A percentile compares a stretch with the other conserved stretches of the same genome.
Evolutionary conservation across 208 protist genomes (phyloP).

Genomic region (Acanthamoeba healyi): DNA sequence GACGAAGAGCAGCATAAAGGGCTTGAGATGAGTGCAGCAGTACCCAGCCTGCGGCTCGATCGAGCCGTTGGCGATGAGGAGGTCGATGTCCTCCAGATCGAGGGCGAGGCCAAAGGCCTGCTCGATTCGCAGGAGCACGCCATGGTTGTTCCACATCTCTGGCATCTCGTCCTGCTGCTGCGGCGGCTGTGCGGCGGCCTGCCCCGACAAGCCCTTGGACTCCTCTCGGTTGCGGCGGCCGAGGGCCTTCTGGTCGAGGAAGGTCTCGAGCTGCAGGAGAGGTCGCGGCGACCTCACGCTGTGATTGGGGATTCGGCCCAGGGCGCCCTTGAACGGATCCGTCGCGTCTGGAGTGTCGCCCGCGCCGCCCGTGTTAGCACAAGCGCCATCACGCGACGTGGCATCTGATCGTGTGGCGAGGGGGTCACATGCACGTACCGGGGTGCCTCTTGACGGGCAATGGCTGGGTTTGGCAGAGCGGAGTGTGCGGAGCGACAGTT

Average conservation of each 20-base stretch:
- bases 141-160: constrained; percentile 35
- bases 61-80: constrained; percentile 8
- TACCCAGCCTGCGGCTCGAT: background rate
- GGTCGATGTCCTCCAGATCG: constrained; percentile 82
- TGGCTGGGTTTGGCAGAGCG: constrained; percentile 80
- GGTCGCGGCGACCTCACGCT: constrained; percentile 80
- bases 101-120: constrained; percentile 76
- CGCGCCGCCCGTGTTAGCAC: no score
- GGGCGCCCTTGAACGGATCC: constrained; percentile 78
- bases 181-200: no score
- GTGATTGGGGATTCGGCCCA: constrained; percentile 82
- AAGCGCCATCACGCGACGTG: no score
- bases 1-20: no score
- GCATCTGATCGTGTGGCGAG: no score
- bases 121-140: constrained; percentile 77
- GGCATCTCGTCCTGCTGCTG: background rate
- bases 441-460: constrained; percentile 37
- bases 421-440: no score
- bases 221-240: background rate
- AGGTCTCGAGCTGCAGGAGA: constrained; percentile 76
- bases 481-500: constrained; percentile 69
- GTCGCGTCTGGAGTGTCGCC: background rate
- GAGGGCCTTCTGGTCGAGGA: background rate
- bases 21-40: no score
- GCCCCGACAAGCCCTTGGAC: no score